Evolutionary conservation across 1,284 basidiomycete genomes (phyloP).

Genomic region (Sparassis latifolia): DNA sequence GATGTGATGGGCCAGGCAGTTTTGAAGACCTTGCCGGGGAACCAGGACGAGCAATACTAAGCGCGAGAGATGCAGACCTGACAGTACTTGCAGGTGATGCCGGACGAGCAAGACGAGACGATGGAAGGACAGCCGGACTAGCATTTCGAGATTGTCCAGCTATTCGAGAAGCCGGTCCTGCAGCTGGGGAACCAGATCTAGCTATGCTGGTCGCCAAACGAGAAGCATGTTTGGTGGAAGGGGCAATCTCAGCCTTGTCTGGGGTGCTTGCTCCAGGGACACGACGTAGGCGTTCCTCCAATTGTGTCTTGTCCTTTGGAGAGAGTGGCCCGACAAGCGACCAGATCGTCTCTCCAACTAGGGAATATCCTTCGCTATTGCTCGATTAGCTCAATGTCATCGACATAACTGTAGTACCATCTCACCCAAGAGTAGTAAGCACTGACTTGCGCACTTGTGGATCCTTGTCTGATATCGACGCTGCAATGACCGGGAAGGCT

Average conservation of each 20-base stretch:
- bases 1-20: constrained; percentile 25
- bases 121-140: constrained; percentile 50
- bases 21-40: constrained; percentile 35
- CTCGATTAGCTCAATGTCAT: neutral
- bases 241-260: constrained; percentile 36
- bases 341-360: constrained; percentile 86
- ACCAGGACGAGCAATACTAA: constrained; percentile 34
- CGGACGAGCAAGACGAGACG: constrained; percentile 53
- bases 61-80: constrained; percentile 48
- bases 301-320: constrained; percentile 84
- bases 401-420: neutral
- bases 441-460: constrained; percentile 81
- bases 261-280: constrained; percentile 60
- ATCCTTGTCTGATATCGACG: constrained; percentile 86
- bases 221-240: constrained; percentile 36
- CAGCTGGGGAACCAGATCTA: constrained; percentile 53
- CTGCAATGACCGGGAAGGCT: constrained; percentile 74
- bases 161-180: constrained; percentile 29
- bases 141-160: constrained; percentile 50
- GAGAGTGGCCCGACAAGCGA: constrained; percentile 70
- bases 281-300: constrained; percentile 86
- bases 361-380: constrained; percentile 71
- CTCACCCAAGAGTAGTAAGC: constrained; percentile 65
- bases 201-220: constrained; percentile 44
- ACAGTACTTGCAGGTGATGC: constrained; percentile 49